Evolutionary conservation across 352 stramenopile genomes (phyloP), one percentile per base, ranked within the genome.

Genomic region (Peronosclerospora sorghi): DNA sequence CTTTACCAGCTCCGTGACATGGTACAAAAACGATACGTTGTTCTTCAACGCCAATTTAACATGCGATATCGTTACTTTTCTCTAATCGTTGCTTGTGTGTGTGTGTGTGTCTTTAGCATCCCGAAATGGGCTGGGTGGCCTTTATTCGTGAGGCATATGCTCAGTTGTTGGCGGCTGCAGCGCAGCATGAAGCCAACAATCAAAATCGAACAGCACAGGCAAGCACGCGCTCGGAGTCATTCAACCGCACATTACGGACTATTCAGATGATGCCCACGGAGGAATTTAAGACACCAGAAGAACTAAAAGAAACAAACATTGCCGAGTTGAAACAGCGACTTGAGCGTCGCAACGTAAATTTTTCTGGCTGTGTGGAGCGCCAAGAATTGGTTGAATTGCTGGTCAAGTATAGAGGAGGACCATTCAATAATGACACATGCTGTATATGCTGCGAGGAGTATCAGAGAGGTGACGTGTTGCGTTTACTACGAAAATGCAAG

Each of bases 381-480:
- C 48, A 41, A 14, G 79, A 91, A 40, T 62, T 91, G 12, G 72
- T 89, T 10, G 62, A 84, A 0, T 40, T 86, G 45, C 54, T 91
- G 34, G 57, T 84, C 9, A 62, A 73, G 28, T 91, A 83, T 45
- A 69, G 79, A 9, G 79, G 79, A 35, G 79, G 79, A 0, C 79
- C 79, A 28, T 73, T 65, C 26, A 88, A 88, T 53, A 88, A 88
- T 48, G 76, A 88, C 51, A 86, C 73, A 36, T 93, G 81, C 62
- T 86, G 75, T 45, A 93, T 93, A 46, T 93, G 81, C 68, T 87
- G 72, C 45, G 80, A 93, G 29, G 75, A 86, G 60, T 93, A 90
- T 51, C 62, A 77, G 48, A 73, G 62, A 27, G 80, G 72, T 20
- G 80, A 93, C 39, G 59, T 82, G 23, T 61, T 90, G 55, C 77